Base-by-base conservation (phyloP, 2,329 filamentous ascomycete species). In the Epichloe bromicola region DNA sequence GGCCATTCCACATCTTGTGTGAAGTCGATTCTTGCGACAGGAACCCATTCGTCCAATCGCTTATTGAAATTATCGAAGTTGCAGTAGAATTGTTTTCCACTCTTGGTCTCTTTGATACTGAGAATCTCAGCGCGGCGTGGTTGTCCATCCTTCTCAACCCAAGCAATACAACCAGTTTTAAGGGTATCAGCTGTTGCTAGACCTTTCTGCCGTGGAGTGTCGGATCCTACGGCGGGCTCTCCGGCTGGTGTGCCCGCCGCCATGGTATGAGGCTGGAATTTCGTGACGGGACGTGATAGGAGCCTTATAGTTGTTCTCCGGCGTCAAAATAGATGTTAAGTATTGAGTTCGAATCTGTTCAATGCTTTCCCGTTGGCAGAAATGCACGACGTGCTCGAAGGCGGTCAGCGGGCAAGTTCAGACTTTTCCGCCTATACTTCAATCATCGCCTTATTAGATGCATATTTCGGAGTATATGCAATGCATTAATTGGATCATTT, bases 31-130 rank as follows among this genome's bases (percentile, higher is more conserved):
- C 93, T 80, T 37, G 80, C 75, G 33, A 85, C 79, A 2, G 86
- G 76, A 10, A 98, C 83, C 93, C 93, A 98, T 74, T 98, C 93
- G 71, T 79, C 73, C 12, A 80, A 68, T 57, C 75, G 76, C 68
- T 97, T 97, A 71, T 97, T 97, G 79, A 96, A 97, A 62, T 95
- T 94, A 63, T 95, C 88, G 66, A 96, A 97, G 67, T 97, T 95
- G 61, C 95, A 94, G 68, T 96, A 96, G 64, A 91, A 96, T 51
- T 87, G 86, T 39, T 88, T 85, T 15, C 86, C 84, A 61, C 88
- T 91, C 67, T 94, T 94, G 20, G 87, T 86, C 53, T 90, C 87
- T 63, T 87, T 85, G 59, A 97, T 94, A 53, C 88, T 93, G n/a
- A 98, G 73, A 56, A 98, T 95, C 67, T 98, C 93, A 60, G 93